phyloP scores from a whole-genome alignment of 257 asterid species.

The Schizonepeta tenuifolia region DNA sequence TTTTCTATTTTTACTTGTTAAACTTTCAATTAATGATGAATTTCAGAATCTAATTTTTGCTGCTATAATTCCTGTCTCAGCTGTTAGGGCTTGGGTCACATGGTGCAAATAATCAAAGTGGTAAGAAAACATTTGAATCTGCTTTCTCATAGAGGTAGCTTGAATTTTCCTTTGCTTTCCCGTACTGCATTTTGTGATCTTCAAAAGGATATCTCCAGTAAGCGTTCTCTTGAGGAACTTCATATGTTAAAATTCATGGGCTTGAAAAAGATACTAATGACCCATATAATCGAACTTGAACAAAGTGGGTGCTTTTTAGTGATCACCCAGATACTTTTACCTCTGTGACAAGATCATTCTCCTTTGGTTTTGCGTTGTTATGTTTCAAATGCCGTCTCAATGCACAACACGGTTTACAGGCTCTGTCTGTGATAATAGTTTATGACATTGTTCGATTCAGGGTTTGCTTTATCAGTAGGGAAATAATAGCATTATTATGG shows the following conservation, averaged over 20 bases:
- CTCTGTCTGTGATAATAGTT: not conserved
- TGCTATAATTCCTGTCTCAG: constrained; percentile 39
- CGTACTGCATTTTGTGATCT: not conserved
- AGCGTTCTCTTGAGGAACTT: not conserved
- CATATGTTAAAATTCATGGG: not conserved
- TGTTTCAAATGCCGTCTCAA: not conserved
- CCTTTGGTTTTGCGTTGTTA: not conserved
- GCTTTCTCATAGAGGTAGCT: constrained; percentile 34
- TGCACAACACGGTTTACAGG: not conserved
- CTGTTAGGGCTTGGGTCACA: constrained; percentile 36
- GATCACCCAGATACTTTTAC: constrained; percentile 40
- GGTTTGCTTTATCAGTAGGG: not conserved
- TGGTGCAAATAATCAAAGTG: constrained; percentile 33
- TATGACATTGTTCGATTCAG: not conserved
- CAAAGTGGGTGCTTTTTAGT: constrained; percentile 27
- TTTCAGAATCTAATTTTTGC: constrained; percentile 19
- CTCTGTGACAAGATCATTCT: constrained; percentile 17
- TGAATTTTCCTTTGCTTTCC: constrained; percentile 5
- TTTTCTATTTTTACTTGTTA: not conserved
- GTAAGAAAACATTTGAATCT: constrained; percentile 15
- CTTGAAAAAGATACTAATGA: constrained; percentile 28
- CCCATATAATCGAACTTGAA: not conserved
- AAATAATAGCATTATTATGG: not conserved
- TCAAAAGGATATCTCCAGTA: not conserved
- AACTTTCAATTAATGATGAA: not conserved